phyloP scores from a whole-genome alignment of 73 alveolate species.

The Tetrahymena thermophila region DNA sequence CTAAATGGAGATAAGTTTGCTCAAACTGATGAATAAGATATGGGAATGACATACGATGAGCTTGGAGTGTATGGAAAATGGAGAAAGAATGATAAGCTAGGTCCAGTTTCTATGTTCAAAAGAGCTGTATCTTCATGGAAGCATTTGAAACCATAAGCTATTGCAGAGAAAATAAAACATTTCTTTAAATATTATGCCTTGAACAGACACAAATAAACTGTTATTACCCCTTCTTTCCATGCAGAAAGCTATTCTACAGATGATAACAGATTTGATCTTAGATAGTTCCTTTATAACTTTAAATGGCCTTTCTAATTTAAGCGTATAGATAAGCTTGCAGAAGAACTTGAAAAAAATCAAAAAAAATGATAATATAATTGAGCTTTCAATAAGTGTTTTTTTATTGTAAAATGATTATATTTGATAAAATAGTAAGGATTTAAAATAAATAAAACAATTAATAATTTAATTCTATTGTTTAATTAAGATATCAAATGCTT shows the following conservation, averaged over 20 bases:
- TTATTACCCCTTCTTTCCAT: conserved; percentile 86
- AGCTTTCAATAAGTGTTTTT: no score
- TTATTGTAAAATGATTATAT: no score
- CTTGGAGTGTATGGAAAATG: conserved; percentile 65
- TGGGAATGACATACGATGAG: conserved; percentile 87
- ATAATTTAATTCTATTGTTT: no score
- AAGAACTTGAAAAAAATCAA: neutral
- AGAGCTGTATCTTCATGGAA: conserved; percentile 70
- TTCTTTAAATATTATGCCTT: conserved; percentile 70
- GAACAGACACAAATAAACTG: conserved; percentile 74
- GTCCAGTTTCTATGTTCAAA: conserved; percentile 81
- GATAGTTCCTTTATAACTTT: conserved; percentile 76
- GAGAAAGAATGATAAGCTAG: conserved; percentile 65
- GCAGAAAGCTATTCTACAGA: conserved; percentile 88
- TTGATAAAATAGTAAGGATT: no score
- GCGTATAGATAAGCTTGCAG: conserved; percentile 68
- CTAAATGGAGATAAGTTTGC: neutral
- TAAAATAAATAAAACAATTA: no score
- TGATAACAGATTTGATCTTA: conserved; percentile 84
- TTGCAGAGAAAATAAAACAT: conserved; percentile 78
- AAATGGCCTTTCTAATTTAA: conserved; percentile 76
- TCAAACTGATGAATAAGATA: conserved; percentile 65
- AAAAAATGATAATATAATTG: neutral
- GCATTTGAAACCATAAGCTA: conserved; percentile 43
- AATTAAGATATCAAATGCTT: no score